Evolutionary conservation across 352 stramenopile genomes (phyloP), one percentile per base, ranked within the genome.

Genomic region (Elongisporangium prolatum): DNA sequence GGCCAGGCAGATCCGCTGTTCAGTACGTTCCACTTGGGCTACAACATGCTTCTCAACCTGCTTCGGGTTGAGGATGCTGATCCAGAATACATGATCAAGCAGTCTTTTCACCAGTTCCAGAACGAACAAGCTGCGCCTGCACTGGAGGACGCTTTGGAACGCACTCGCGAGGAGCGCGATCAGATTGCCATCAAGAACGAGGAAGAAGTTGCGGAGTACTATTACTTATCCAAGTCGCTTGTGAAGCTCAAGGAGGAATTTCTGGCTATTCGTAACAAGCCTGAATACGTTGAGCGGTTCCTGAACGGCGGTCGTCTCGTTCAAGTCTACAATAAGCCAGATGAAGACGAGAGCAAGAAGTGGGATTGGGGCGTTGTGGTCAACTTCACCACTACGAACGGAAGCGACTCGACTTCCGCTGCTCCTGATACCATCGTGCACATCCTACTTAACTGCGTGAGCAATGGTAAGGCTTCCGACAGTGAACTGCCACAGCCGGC

Each of bases 11-110:
- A 89, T 48, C 70, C 77, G 44, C 63, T 92, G 6, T 85, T 89
- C 57, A 91, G 75, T 78, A 78, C 75, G 2, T 99, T 99, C 78
- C 91, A 98, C 69, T 95, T 99, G 54, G 97, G 91, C 21, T 99
- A 99, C 85, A 99, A 99, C 78, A 99, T 99, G 97, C 76, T 99
- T 50, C 73, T 99, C 17, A 99, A 99, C 71, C 86, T 99, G 78
- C 89, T 99, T 80, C 88, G 98, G 52, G 97, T 99, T 14, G 97
- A 99, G 80, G 88, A 96, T 57, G 82, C 80, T 17, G 97, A 98
- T 64, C 96, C 97, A 5, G 97, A 99, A 73, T 99, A 98, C 68
- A 92, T 99, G 65, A 95, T 99, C 54, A 93, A 96, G 60, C 94
- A 97, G 56, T 99, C 96, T 3, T 99, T 99, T 68, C 94, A 99